Base-by-base conservation (phyloP, 2,329 filamentous ascomycete species). In the Penicillium sp. region DNA sequence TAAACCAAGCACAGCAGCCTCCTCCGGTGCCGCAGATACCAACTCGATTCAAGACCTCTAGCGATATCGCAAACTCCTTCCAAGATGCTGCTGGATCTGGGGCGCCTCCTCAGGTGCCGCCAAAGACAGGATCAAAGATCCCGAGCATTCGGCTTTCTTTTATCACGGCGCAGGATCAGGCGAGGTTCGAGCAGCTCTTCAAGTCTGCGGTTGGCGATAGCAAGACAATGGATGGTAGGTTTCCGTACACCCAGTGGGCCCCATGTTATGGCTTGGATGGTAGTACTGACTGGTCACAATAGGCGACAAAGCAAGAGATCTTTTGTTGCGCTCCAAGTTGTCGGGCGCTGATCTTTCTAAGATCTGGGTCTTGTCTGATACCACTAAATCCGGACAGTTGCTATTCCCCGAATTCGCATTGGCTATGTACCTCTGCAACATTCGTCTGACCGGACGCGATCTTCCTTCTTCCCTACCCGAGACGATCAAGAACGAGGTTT, bases 381-480 rank as follows among this genome's bases (percentile, higher is more conserved):
- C 94, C 10, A 99, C 94, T 46, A 93, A 95, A 72, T 94, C 93
- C 15, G 94, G 94, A 44, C 92, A 97, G 73, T 83, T 99, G 32
- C 88, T 97, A 69, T 99, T 99, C 70, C 94, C 94, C 40, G 94
- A 99, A 75, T 99, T 99, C 63, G 94, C 94, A 8, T 80, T 99
- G 55, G 90, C 94, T 59, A 97, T 99, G 94, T 99, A 99, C 67
- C 84, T 99, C 32, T 99, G 94, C 80, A 99, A 97, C 69, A 71
- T 99, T 63, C 94, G 88, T 72, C 80, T 97, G 55, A 94, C 90
- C 0, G 91, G 91, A 56, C 96, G 96, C 74, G 80, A 86, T 0
- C 75, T 99, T 25, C 94, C 94, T 0, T 69, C 80, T 2, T 73
- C 70, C 6, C 80, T 99, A 10, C 94, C 94, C 0, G 91, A 97